These are phyloP conservation scores for Candida methanosorbosa DNA, from an alignment of 805 yeast species.

Conservation along the genomic window DNA sequence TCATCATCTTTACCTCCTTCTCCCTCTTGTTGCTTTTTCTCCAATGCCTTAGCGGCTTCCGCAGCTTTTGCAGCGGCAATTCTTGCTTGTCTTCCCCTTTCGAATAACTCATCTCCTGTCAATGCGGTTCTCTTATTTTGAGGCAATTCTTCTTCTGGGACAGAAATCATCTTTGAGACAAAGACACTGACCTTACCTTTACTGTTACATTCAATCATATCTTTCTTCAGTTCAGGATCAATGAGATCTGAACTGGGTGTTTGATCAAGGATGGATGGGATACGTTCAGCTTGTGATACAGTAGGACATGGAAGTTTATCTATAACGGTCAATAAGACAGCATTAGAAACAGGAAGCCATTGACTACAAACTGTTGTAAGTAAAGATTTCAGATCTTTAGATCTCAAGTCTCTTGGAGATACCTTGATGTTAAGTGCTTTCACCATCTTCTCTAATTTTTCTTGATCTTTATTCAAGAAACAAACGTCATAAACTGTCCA, in stretches of 20 bases:
- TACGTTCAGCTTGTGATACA: conserved; percentile 63
- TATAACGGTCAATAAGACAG: conserved; percentile 75
- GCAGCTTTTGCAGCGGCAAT: conserved; percentile 64
- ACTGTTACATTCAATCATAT: conserved; percentile 63
- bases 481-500: conserved; percentile 86
- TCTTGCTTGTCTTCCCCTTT: conserved; percentile 56
- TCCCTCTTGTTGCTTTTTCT: too few species aligned
- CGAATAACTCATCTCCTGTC: conserved; percentile 50
- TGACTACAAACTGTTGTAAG: conserved; percentile 70
- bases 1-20: conserved; percentile 4
- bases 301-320: conserved; percentile 81
- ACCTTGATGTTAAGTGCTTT: conserved; percentile 60
- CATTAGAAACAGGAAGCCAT: conserved; percentile 90
- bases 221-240: conserved; percentile 37
- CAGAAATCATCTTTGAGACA: conserved; percentile 81
- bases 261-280: conserved; percentile 55
- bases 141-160: conserved; percentile 79
- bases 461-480: conserved; percentile 55
- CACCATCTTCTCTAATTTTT: conserved; percentile 63
- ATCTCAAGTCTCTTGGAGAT: conserved; percentile 64
- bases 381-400: conserved; percentile 65
- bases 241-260: conserved; percentile 43
- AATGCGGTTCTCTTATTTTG: conserved; percentile 32
- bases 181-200: conserved; percentile 63
- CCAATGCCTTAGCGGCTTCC: conserved; percentile 31